Base-by-base conservation (phyloP, 2,329 filamentous ascomycete species). In the Neonectria magnoliae region DNA sequence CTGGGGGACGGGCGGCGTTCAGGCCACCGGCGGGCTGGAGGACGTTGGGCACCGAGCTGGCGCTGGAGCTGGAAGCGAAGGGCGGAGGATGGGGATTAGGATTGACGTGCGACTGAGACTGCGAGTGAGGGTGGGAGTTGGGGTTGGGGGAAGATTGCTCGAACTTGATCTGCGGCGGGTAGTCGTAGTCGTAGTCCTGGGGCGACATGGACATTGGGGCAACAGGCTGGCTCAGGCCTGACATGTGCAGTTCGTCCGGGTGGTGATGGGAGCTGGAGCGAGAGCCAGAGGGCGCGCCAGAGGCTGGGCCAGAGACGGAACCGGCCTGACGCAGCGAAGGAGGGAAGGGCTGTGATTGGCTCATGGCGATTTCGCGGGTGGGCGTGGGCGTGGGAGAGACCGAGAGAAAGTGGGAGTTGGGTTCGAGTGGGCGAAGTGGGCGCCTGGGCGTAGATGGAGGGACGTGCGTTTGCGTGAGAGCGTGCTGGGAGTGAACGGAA, bases 201-300 rank as follows among this genome's bases (percentile, higher is more conserved):
- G 84, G 81, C 57, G 84, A 84, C 73, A 79, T 72, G 45, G 72
- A 74, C 64, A 74, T 74, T 57, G 71, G 60, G 57, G 60, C 67
- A 52, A 58, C 66, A 62, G 64, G 64, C 48, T 72, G 81, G 75
- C 77, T 81, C 76, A 83, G 77, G 71, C 78, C 81, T 65, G 83
- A 79, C 79, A 87, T 85, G 79, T 88, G 85, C 73, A 87, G 81
- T 77, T 87, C 85, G 76, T 87, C 84, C 7, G 36, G 36, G 71
- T 83, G 82, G 71, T 77, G 76, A 51, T 66, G 68, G 48, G 68
- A 71, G 61, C 68, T 62, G 70, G 69, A 60, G 41, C 45, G 33
- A 52, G 60, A 44, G 52, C 61, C 68, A 65, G 67, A 70, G 65
- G 57, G 66, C 68, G 66, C 63, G 57, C 44, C 31, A 52, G 22